Evolutionary conservation across 768 basidiomycete genomes (phyloP), one percentile per base, ranked within the genome.

Genomic region (Suillus plorans): DNA sequence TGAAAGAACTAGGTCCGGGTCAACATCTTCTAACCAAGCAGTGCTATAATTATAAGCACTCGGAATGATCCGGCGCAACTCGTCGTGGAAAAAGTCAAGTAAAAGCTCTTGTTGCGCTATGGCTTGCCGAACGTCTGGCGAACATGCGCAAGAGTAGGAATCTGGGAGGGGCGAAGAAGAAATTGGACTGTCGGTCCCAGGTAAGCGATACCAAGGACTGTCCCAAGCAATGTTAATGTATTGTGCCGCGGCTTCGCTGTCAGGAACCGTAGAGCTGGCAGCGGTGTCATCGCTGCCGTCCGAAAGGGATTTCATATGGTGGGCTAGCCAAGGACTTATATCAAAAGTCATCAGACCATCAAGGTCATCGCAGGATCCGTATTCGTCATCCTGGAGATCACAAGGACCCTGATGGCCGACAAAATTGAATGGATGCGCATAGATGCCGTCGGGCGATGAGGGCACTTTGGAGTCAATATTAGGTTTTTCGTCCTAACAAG

Each of bases 221-320:
- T 77, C 76, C 41, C 67, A 71, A 13, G 77, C 74, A 56, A 83
- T 80, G 60, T 71, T 74, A 58, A 82, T 70, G 53, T 79, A 79
- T 67, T 83, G 82, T 0, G 68, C 66, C 34, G 68, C 69, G 4
- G 72, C 76, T 53, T 73, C 70, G 36, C 75, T 73, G 31, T 70
- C 70, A 44, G 75, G 69, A 18, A 61, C 44, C 22, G 68, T 64
- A 10, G 69, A 71, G 4, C 62, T 69, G 8, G 70, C 69, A 41
- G 3, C 59, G 63, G 64, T 69, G 36, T 70, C 71, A 28, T 71
- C 76, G 18, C 69, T 70, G 41, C 69, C 67, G 31, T 69, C 68
- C 22, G 66, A 62, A 53, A 71, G n/a, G 41, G 25, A 59, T 20
- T 62, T 63, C 36, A 67, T 62, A 31, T 45, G 14, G 2, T 68